Evolutionary conservation across 1,139 yeast genomes (phyloP), one percentile per base, ranked within the genome.

Genomic region (Scheffersomyces titani): DNA sequence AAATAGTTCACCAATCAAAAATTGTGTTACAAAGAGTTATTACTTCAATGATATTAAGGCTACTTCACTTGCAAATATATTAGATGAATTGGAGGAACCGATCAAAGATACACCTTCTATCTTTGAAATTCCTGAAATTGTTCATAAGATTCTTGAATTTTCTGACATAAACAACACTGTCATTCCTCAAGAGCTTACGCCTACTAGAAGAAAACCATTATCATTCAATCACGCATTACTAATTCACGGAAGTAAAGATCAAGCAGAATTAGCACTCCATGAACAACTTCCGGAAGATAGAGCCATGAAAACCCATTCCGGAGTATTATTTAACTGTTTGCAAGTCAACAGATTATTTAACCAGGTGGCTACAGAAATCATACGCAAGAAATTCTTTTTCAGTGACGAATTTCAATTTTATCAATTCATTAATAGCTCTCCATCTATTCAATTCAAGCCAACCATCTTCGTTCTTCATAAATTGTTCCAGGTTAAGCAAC

Each of bases 81-180:
- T 30, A 30, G 40, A 30, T 30, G 40, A 9, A 13, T 30, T 30
- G 40, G 49, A 46, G 7, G 24, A 46, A 6, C 20, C 16, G 19
- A 16, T 11, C n/a, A 46, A 22, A 11, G 19, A 20, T 4, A 52
- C 59, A 40, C 84, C 81, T 56, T 74, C 76, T 21, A 88, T 92
- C 5, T 88, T 92, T 66, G 78, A 79, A 54, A 86, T 89, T 19
- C 97, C 97, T 0, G 97, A 92, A 70, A 87, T 92, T 56, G 77
- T 92, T 19, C 73, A 80, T 61, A 77, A 80, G 57, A 89, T 92
- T 18, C 65, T 92, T 30, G 75, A 77, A 22, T 84, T 77, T 68
- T 87, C 90, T 16, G 90, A 89, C 52, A 73, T 75, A 45, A 78
- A 74, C 59, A 69, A 65, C 54, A 74, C 84, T 6, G 69, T 70